These are phyloP conservation scores for Mitragyna speciosa DNA, from an alignment of 257 asterid species.

Conservation along the genomic window DNA sequence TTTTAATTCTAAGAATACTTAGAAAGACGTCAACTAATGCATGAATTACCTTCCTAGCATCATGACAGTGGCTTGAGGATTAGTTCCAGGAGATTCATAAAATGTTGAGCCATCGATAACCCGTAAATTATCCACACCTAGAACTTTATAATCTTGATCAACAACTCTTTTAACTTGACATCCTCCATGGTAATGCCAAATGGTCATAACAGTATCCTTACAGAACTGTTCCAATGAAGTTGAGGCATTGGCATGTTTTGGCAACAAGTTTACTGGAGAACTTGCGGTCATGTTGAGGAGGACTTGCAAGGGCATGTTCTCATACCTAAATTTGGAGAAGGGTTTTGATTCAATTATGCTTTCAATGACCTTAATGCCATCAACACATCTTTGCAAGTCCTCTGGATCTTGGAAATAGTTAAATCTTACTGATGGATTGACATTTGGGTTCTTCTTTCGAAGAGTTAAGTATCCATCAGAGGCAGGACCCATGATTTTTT, in stretches of 20 bases:
- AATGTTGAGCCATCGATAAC: conserved; percentile 91
- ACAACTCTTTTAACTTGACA: conserved; percentile 70
- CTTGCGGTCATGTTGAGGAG: conserved; percentile 75
- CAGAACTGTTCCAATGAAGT: conserved; percentile 77
- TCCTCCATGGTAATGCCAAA: conserved; percentile 96
- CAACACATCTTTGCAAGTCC: conserved; percentile 64
- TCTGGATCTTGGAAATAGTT: conserved; percentile 66
- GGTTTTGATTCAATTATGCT: conserved; percentile 59
- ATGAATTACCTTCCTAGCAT: conserved; percentile 77
- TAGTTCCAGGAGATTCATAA: conserved; percentile 70
- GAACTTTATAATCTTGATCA: conserved; percentile 52
- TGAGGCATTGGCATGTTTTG: conserved; percentile 55
- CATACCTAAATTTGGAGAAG: conserved; percentile 48
- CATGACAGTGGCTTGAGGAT: conserved; percentile 95
- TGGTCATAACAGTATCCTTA: conserved; percentile 83
- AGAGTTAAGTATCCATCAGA: conserved; percentile 68
- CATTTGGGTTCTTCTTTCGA: conserved; percentile 44
- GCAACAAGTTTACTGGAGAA: conserved; percentile 62
- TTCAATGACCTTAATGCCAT: conserved; percentile 62
- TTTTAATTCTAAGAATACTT: not conserved
- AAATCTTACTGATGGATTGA: conserved; percentile 73
- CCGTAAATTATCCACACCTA: conserved; percentile 57
- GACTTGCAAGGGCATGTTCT: conserved; percentile 34
- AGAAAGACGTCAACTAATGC: not conserved
- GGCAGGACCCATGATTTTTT: conserved; percentile 68